phyloP scores from a whole-genome alignment of 345 rosid genomes.

The Crucihimalaya himalaica region DNA sequence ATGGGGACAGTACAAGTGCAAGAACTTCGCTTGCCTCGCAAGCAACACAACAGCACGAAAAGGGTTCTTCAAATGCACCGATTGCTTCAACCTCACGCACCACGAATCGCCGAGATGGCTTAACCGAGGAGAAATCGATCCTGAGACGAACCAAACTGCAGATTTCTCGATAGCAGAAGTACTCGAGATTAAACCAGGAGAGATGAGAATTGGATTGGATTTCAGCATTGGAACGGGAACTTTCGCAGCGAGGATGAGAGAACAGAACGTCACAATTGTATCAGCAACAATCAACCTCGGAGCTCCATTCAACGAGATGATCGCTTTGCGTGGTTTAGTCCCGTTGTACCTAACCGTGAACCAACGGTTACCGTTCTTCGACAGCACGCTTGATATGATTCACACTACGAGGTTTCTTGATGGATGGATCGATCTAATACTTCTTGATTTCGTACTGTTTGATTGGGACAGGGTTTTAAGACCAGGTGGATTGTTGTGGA shows the following conservation, averaged over 20 bases:
- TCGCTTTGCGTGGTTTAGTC: slow-evolving; percentile 73
- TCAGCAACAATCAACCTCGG: slow-evolving; percentile 82
- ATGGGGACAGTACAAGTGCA: slow-evolving; percentile 83
- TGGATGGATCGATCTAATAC: slow-evolving; percentile 84
- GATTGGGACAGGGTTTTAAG: slow-evolving; percentile 88
- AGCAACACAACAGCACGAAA: slow-evolving; percentile 50
- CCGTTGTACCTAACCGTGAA: slow-evolving; percentile 85
- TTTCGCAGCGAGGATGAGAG: slow-evolving; percentile 88
- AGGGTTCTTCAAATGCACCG: slow-evolving; percentile 83
- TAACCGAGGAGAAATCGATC: slow-evolving; percentile 42
- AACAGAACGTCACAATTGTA: slow-evolving; percentile 60
- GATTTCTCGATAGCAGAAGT: slow-evolving; percentile 64
- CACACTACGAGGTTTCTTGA: slow-evolving; percentile 89
- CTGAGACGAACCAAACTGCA: slow-evolving; percentile 49
- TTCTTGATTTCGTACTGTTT: slow-evolving; percentile 71
- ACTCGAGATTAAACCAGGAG: slow-evolving; percentile 65
- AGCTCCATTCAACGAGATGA: slow-evolving; percentile 84
- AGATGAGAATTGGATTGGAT: slow-evolving; percentile 75
- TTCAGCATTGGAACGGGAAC: slow-evolving; percentile 88
- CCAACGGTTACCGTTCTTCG: slow-evolving; percentile 82
- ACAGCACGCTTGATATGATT: slow-evolving; percentile 81
- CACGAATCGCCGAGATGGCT: slow-evolving; percentile 87
- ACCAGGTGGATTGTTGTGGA: slow-evolving; percentile 90
- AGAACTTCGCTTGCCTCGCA: slow-evolving; percentile 77
- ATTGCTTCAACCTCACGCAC: slow-evolving; percentile 77